These are phyloP conservation scores for Moricandia arvensis DNA, from an alignment of 345 rosid genomes.

Conservation along the genomic window DNA sequence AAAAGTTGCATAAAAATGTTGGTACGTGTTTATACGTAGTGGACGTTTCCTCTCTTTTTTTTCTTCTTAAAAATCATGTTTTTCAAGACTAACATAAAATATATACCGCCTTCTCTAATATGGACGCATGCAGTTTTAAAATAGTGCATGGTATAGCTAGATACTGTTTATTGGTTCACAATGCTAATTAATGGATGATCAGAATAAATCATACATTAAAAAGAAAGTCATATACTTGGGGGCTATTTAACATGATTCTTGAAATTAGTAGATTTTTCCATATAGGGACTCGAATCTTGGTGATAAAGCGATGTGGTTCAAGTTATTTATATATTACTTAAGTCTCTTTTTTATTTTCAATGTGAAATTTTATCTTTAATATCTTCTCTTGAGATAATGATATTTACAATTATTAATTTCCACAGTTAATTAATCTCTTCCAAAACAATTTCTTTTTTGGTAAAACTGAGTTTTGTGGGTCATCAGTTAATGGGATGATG, in stretches of 20 bases:
- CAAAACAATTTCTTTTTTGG: too few relatives aligned
- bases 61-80: background rate
- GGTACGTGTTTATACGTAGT: background rate
- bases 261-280: background rate
- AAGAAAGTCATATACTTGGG: background rate
- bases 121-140: constrained; percentile 2
- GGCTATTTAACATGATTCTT: background rate
- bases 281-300: background rate
- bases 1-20: background rate
- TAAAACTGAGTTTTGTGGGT: too few relatives aligned
- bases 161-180: constrained; percentile 1
- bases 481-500: too few relatives aligned
- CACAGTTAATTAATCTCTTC: too few relatives aligned
- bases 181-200: background rate
- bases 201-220: background rate
- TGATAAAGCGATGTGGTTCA: too few relatives aligned
- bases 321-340: too few relatives aligned
- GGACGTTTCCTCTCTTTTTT: background rate
- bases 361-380: too few relatives aligned
- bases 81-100: background rate
- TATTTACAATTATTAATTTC: too few relatives aligned
- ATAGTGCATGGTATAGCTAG: background rate
- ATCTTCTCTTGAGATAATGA: too few relatives aligned
- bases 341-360: too few relatives aligned
- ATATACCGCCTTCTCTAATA: background rate